Percentiles rank a stretch among this genome's conserved stretches.
These are phyloP conservation scores for Abrus precatorius DNA, from an alignment of 306 rosid species.

Conservation along the genomic window DNA sequence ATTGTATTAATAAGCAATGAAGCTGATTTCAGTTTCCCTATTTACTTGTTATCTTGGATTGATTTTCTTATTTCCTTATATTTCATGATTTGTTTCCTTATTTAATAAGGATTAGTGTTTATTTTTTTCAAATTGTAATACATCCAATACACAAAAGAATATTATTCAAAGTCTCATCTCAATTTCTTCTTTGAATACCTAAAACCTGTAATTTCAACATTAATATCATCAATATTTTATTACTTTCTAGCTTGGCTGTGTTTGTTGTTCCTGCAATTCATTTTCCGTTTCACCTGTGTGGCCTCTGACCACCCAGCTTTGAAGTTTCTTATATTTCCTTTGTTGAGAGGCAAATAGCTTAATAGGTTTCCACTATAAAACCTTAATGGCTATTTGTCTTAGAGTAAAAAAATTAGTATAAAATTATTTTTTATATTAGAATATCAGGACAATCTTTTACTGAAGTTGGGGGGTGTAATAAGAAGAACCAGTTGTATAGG, in stretches of 20 bases:
- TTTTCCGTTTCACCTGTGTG: background rate
- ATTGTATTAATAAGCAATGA: too few species aligned
- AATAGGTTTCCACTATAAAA: background rate
- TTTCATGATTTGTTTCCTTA: too few species aligned
- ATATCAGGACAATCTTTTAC: background rate
- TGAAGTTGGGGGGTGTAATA: background rate
- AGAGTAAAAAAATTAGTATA: background rate
- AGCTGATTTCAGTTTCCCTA: too few species aligned
- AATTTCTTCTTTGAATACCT: too few species aligned
- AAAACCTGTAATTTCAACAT: too few species aligned
- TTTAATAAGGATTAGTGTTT: too few species aligned
- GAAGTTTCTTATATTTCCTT: constrained; percentile 20
- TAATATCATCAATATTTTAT: background rate
- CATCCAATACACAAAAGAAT: too few species aligned
- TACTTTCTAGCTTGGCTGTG: background rate
- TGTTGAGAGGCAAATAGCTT: constrained; percentile 8
- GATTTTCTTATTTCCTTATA: too few species aligned
- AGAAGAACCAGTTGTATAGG: constrained; percentile 18
- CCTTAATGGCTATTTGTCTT: background rate
- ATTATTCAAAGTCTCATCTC: too few species aligned
- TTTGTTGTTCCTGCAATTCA: background rate
- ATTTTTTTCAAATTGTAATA: too few species aligned
- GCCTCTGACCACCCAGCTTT: constrained; percentile 16
- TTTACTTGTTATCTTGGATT: too few species aligned
- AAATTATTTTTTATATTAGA: background rate